Base-by-base conservation (phyloP, 208 protist species). In the Crithidia mellificae region DNA sequence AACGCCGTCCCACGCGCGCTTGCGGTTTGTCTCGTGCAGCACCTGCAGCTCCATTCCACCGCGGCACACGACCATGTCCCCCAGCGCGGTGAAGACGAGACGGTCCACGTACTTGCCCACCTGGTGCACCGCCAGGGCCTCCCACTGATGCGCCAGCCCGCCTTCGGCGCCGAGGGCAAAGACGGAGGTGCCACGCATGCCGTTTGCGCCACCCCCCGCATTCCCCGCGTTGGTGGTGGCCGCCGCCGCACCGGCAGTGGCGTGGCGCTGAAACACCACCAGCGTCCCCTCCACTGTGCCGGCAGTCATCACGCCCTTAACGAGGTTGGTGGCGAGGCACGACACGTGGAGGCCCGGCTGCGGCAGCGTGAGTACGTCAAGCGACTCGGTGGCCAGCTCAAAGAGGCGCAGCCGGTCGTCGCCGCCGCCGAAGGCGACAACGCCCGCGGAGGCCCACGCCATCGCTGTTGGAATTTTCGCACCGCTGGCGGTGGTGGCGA, bases 351-450 rank as follows among this genome's bases (percentile, higher is more conserved):
- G 55, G 38, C 68, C 63, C 0, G 78, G 52, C 54, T 80, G 69
- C 19, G 91, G 86, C 36, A 93, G 76, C 25, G 69, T 36, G 20
- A 98, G 68, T 32, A 83, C 70, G 73, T 87, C 91, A 52, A 93
- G 77, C 44, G 79, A 80, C 65, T 97, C 91, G 0, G 53, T 84
- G 24, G 76, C 36, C 43, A 96, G 68, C 59, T 96, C 87, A 30
- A 95, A 94, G 44, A 97, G 64, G 49, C 93, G 85, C 43, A 97
- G 66, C 22, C 77, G 77, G 59, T 88, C 81, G 69, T 97, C 93
- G 30, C 86, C 84, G 52, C 84, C 91, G 24, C 64, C 75, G 43
- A 96, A 87, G 2, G 87, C 92, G 36, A 97, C 73, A 1, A 94
- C 63, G 32, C 83, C 83, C 0, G 84, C 41, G 24, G 64, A 69